Base-by-base conservation (phyloP, 164 flowering plant genomes). In the Magnolia sinica region DNA sequence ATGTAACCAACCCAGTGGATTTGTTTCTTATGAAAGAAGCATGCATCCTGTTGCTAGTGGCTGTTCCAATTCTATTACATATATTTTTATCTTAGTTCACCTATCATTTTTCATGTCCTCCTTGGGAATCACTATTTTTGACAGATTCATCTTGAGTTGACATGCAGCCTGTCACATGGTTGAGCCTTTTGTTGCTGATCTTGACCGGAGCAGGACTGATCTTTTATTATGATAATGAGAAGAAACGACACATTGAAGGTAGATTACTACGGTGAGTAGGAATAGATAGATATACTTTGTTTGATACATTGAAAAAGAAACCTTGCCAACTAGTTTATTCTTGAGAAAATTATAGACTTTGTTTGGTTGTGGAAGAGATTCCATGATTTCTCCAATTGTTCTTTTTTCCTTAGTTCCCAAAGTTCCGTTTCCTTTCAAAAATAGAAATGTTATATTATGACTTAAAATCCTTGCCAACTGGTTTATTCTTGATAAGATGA, bases 101-200 rank as follows among this genome's bases (percentile, higher is more conserved):
- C 18, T 8, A 16, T 55, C 61, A 55, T 55, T 55, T 37, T 8
- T 70, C 59, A 49, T 70, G 23, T 7, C 55, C 27, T 70, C 5
- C 29, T 27, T 27, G 23, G 22, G 71, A 29, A 49, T 50, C 22
- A 27, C 69, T 14, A 31, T 3, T 50, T 51, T 65, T 20, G 14
- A 55, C 61, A 3, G 18, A 67, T 29, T 73, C 45, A 37, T 8
- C 1, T 61, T 70, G 58, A 59, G 31, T 45, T 37, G 22, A 10
- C n/a, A 64, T 83, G 87, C 91, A 96, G 99, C 98, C 98, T 70
- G 91, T 96, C 76, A 89, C 99, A 20, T 96, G 99, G 99, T 81
- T 93, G 87, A 92, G 99, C 82, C 88, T 96, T 83, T 76, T 91
- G 64, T 84, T 96, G 84, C 86, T 96, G 84, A 73, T 87, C 63